Percentiles rank a stretch among this genome's conserved stretches.
These are phyloP conservation scores for Ensete glaucum DNA, from an alignment of 176 grass and related monocot species.

Conservation along the genomic window DNA sequence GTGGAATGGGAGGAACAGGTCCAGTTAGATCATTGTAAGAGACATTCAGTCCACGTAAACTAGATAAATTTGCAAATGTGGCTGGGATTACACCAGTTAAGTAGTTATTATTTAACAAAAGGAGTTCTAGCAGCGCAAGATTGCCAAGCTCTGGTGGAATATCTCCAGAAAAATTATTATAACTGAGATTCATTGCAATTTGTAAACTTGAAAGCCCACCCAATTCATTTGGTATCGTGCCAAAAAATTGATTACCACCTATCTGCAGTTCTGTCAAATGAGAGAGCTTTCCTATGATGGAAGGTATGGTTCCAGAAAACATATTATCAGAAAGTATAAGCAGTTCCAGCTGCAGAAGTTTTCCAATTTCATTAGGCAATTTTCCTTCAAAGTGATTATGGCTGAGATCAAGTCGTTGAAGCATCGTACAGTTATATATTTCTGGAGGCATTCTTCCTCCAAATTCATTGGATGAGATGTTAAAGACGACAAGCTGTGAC, in stretches of 20 bases:
- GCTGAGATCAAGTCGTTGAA: conserved; percentile 94
- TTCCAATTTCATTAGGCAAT: conserved; percentile 71
- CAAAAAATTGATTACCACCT: conserved; percentile 76
- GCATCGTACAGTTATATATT: conserved; percentile 77
- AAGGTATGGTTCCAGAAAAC: conserved; percentile 60
- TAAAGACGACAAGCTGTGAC: conserved; percentile 79
- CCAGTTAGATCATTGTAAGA: conserved; percentile 90
- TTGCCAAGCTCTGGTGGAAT: conserved; percentile 88
- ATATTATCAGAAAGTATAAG: conserved; percentile 76
- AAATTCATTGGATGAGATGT: conserved; percentile 82
- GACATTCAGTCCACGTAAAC: conserved; percentile 81
- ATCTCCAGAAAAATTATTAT: conserved; percentile 60
- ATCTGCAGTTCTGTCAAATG: conserved; percentile 92
- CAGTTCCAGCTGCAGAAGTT: conserved; percentile 69
- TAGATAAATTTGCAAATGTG: conserved; percentile 87
- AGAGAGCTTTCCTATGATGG: conserved; percentile 68
- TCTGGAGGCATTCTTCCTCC: conserved; percentile 66
- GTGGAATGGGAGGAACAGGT: conserved; percentile 43
- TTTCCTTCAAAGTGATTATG: conserved; percentile 70
- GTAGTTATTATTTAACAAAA: conserved; percentile 80
- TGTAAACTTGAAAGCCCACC: conserved; percentile 80
- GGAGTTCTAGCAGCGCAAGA: conserved; percentile 65
- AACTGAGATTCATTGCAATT: conserved; percentile 96
- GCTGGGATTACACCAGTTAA: conserved; percentile 81
- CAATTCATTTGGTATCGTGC: conserved; percentile 75